Conservation (phyloP, 1,284 basidiomycete species). For the Ceratobasidium sp. region DNA sequence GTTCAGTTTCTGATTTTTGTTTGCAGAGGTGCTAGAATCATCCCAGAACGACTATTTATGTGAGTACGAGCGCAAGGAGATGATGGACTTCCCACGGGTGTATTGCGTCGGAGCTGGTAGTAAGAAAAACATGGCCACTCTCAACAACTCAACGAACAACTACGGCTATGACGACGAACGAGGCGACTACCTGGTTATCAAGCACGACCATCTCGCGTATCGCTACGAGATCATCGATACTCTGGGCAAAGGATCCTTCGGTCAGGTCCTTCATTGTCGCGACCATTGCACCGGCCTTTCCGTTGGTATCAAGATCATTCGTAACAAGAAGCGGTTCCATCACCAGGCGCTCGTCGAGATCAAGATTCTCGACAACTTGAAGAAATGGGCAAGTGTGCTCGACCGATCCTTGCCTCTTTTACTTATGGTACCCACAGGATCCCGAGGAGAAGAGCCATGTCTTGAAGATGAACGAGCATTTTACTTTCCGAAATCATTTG, state of each 20-base stretch:
- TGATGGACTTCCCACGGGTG: slow-evolving; percentile 84
- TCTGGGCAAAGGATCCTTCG: slow-evolving; percentile 97
- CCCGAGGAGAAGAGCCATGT: slow-evolving; percentile 96
- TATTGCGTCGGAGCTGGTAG: slow-evolving; percentile 84
- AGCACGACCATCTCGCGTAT: slow-evolving; percentile 92
- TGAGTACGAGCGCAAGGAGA: slow-evolving; percentile 89
- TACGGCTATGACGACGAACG: slow-evolving; percentile 98
- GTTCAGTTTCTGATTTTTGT: neutral
- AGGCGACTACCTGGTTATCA: slow-evolving; percentile 92
- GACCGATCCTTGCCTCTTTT: neutral
- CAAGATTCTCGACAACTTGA: slow-evolving; percentile 94
- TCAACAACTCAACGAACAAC: slow-evolving; percentile 82
- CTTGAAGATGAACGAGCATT: slow-evolving; percentile 98
- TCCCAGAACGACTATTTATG: slow-evolving; percentile 71
- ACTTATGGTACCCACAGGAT: slow-evolving; percentile 63
- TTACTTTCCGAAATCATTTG: slow-evolving; percentile 96
- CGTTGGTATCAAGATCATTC: slow-evolving; percentile 98
- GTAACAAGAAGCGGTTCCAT: slow-evolving; percentile 99
- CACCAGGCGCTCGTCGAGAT: slow-evolving; percentile 98
- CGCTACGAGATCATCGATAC: slow-evolving; percentile 94
- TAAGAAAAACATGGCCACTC: slow-evolving; percentile 79
- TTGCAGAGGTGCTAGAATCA: slow-evolving; percentile 66
- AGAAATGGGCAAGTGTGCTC: slow-evolving; percentile 81
- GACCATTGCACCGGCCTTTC: slow-evolving; percentile 97
- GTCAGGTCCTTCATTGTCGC: slow-evolving; percentile 94